A percentile compares a stretch with the other conserved stretches of the same genome.
These are phyloP conservation scores for Warburgia ugandensis DNA, from an alignment of 164 flowering plant genomes.

Conservation along the genomic window DNA sequence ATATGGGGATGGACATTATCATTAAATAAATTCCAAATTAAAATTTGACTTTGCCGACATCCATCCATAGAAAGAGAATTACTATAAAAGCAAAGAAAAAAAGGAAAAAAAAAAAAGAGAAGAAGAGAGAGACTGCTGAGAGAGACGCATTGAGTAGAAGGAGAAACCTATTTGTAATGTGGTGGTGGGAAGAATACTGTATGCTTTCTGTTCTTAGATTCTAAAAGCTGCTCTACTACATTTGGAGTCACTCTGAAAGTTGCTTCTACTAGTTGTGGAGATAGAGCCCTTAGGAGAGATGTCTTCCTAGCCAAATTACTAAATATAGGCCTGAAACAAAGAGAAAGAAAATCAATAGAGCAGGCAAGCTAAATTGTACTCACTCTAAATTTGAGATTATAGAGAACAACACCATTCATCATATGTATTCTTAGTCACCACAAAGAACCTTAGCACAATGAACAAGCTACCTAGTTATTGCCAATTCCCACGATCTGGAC, in stretches of 20 bases:
- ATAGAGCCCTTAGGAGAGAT: neutral
- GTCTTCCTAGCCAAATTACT: neutral
- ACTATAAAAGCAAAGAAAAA: too few species aligned
- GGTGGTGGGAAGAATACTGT: constrained; percentile 50
- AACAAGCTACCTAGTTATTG: neutral
- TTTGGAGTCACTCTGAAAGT: neutral
- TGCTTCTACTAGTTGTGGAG: neutral
- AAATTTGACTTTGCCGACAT: too few species aligned
- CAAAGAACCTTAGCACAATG: neutral
- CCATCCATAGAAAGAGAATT: neutral
- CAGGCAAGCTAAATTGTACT: too few species aligned
- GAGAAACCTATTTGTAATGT: neutral
- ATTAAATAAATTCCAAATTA: too few species aligned
- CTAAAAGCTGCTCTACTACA: constrained; percentile 31
- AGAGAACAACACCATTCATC: neutral
- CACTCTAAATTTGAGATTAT: neutral
- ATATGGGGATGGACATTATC: too few species aligned
- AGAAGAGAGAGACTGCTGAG: too few species aligned
- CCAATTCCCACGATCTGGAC: neutral
- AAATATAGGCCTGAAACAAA: neutral
- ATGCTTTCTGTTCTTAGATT: constrained; percentile 35
- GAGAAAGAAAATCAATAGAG: too few species aligned
- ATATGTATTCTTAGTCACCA: neutral
- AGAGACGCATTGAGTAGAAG: too few species aligned
- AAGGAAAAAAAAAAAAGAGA: too few species aligned